Evolutionary conservation across 1,284 basidiomycete species (phyloP).

Genomic region (Coniophora puteana): DNA sequence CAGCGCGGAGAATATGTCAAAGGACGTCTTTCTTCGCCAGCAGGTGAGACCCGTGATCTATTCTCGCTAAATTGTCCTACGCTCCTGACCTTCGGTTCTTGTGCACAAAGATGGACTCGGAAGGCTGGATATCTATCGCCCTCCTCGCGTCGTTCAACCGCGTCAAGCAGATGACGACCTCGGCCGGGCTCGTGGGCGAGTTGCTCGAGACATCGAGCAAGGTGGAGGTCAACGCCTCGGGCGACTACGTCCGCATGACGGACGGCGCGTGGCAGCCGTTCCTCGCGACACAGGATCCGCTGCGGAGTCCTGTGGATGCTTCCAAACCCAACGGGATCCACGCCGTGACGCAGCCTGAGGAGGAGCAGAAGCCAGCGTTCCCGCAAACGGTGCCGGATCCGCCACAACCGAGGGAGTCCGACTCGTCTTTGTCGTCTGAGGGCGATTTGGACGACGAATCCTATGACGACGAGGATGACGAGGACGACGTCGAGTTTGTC

Average conservation of each 20-base stretch:
- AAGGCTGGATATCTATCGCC: conserved; percentile 83
- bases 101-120: conserved; percentile 76
- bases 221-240: conserved; percentile 78
- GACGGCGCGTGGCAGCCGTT: conserved; percentile 56
- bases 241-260: conserved; percentile 63
- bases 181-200: conserved; percentile 66
- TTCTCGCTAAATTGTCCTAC: not conserved
- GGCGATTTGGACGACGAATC: conserved; percentile 23
- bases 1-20: conserved; percentile 80
- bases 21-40: conserved; percentile 78
- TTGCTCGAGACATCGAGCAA: conserved; percentile 65
- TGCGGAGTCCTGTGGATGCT: conserved; percentile 37
- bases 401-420: conserved; percentile 10
- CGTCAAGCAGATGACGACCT: conserved; percentile 66
- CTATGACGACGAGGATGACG: conserved; percentile 46
- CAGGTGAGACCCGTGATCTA: conserved; percentile 46
- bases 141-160: conserved; percentile 87
- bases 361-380: conserved; percentile 8
- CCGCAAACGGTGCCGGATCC: conserved; percentile 6
- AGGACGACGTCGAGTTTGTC: conserved; percentile 52
- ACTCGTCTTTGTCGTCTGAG: conserved; percentile 11
- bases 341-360: not conserved
- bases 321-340: not conserved
- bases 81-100: conserved; percentile 5
- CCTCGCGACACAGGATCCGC: conserved; percentile 66